phyloP scores from a whole-genome alignment of 192 early-diverging fungal genomes.

The Backusella morwellensis region DNA sequence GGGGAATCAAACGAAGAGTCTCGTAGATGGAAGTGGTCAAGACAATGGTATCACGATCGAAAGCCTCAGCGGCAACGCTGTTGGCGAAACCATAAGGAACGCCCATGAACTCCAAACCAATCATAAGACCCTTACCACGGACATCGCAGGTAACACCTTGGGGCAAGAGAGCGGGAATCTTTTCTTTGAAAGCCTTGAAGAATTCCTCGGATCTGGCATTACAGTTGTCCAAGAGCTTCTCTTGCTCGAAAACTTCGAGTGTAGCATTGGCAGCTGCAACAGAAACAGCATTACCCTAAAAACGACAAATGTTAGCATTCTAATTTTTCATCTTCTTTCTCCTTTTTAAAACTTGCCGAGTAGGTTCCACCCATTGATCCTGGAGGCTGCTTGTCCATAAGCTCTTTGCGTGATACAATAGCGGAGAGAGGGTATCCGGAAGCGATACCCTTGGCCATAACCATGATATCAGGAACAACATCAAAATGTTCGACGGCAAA shows the following conservation, averaged over 20 bases:
- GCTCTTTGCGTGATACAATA: conserved; percentile 34
- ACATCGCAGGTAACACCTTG: conserved; percentile 26
- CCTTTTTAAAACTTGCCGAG: neutral
- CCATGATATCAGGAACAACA: conserved; percentile 37
- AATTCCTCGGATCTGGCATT: conserved; percentile 32
- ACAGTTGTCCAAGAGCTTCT: conserved; percentile 35
- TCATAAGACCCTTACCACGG: conserved; percentile 42
- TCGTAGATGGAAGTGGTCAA: conserved; percentile 40
- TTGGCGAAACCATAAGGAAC: conserved; percentile 29
- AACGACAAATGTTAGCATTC: no score
- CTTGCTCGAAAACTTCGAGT: conserved; percentile 35
- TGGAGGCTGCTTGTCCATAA: conserved; percentile 37
- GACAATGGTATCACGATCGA: conserved; percentile 28
- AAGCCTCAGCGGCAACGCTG: conserved; percentile 9
- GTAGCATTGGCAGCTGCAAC: conserved; percentile 40
- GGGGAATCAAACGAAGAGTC: conserved; percentile 38
- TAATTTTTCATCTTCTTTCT: no score
- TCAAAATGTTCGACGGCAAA: conserved; percentile 37
- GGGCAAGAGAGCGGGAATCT: conserved; percentile 23
- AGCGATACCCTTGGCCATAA: conserved; percentile 45
- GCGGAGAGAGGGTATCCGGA: conserved; percentile 39
- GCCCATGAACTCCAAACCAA: conserved; percentile 36
- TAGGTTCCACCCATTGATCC: conserved; percentile 41
- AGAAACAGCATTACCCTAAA: conserved; percentile 31
- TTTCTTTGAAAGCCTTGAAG: conserved; percentile 15